phyloP scores from a whole-genome alignment of 371 early-diverging fungal genomes.

The Catenaria anguillulae region DNA sequence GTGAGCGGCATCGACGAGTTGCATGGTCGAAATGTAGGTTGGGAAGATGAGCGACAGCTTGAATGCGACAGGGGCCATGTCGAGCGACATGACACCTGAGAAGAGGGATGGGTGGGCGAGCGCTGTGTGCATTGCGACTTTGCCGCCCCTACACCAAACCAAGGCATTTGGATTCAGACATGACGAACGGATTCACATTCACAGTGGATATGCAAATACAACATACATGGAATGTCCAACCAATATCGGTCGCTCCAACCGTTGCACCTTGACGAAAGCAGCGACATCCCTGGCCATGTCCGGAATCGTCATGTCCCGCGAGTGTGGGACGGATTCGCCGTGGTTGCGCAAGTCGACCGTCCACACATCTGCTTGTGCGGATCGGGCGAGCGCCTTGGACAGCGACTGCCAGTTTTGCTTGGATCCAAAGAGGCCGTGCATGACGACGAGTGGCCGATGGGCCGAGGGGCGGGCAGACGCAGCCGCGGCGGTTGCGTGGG shows the following conservation, averaged over 20 bases:
- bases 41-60: slow-evolving; percentile 37
- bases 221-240: slow-evolving; percentile 78
- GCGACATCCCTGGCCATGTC: slow-evolving; percentile 65
- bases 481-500: no score
- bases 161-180: background rate
- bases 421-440: slow-evolving; percentile 87
- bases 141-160: slow-evolving; percentile 57
- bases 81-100: slow-evolving; percentile 62
- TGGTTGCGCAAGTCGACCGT: slow-evolving; percentile 83
- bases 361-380: slow-evolving; percentile 42
- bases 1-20: slow-evolving; percentile 38
- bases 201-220: background rate
- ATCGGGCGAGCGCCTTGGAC: slow-evolving; percentile 48
- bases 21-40: slow-evolving; percentile 47
- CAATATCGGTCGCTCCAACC: slow-evolving; percentile 34
- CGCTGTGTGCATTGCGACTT: slow-evolving; percentile 71
- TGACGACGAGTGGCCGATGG: slow-evolving; percentile 52
- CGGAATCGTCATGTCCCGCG: slow-evolving; percentile 43
- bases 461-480: no score
- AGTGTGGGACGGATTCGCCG: slow-evolving; percentile 76
- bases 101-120: slow-evolving; percentile 36
- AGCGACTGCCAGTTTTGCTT: slow-evolving; percentile 87
- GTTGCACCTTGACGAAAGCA: slow-evolving; percentile 40
- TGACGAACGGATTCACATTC: slow-evolving; percentile 2
- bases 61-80: slow-evolving; percentile 53